Percentiles rank a stretch among this genome's conserved stretches.
Evolutionary conservation across 805 yeast genomes (phyloP).

Genomic region (Lipomyces kockii): DNA sequence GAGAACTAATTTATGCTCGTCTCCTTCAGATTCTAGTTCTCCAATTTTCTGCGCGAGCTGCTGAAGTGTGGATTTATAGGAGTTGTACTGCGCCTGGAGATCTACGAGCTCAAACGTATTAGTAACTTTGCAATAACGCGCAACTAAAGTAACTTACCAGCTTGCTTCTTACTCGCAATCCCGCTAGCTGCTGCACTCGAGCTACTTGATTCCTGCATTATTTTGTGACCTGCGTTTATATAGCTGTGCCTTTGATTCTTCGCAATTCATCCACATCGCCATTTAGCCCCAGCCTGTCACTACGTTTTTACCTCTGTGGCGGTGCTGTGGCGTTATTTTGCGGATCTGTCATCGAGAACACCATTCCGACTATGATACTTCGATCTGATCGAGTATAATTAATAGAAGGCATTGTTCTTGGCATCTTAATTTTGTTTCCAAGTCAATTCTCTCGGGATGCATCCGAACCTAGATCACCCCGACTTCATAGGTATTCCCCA

Average conservation of each 20-base stretch:
- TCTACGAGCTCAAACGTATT: constrained; percentile 33
- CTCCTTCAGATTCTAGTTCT: constrained; percentile 50
- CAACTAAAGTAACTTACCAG: constrained; percentile 13
- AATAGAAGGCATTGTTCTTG: neutral
- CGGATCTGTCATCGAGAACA: too few relatives aligned
- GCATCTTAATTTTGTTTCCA: neutral
- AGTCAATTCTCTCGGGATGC: constrained; percentile 25
- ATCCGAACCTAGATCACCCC: constrained; percentile 38
- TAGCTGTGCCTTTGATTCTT: too few relatives aligned
- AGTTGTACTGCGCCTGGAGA: constrained; percentile 50
- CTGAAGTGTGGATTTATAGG: constrained; percentile 46
- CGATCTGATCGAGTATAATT: too few relatives aligned
- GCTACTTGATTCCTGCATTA: neutral
- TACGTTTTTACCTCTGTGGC: neutral
- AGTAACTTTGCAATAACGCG: neutral
- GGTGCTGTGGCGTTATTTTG: neutral
- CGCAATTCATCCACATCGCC: too few relatives aligned
- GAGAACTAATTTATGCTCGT: constrained; percentile 59
- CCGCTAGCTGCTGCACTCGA: constrained; percentile 14
- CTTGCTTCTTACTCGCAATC: constrained; percentile 28
- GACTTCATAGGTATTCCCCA: constrained; percentile 32
- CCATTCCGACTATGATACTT: too few relatives aligned
- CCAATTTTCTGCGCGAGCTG: constrained; percentile 47
- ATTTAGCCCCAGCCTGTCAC: neutral
- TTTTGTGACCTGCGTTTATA: neutral